Conservation (phyloP, 2,329 filamentous ascomycete species). For the Ophiostoma tasmaniense region DNA sequence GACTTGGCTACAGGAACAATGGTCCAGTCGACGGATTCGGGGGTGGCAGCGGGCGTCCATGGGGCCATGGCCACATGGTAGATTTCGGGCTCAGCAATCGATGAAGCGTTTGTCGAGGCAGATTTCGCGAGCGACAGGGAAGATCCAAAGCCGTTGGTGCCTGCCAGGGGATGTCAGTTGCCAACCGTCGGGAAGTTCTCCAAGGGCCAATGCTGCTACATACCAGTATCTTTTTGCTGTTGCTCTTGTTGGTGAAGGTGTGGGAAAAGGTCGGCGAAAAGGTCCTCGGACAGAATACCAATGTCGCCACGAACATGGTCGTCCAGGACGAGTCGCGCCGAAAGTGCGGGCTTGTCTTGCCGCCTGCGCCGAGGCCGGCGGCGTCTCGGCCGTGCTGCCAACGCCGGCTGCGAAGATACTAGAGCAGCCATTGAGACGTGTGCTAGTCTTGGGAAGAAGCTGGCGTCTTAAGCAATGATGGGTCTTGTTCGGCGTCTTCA, state of each 20-base stretch:
- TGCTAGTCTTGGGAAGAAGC: neutral
- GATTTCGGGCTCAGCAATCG: conserved; percentile 30
- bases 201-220: neutral
- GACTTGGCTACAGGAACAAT: conserved; percentile 67
- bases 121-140: conserved; percentile 14
- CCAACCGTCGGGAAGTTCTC: no score
- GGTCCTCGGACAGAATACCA: conserved; percentile 76
- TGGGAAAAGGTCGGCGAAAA: conserved; percentile 75
- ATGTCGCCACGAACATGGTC: conserved; percentile 77
- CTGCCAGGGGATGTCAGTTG: conserved; percentile 1
- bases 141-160: conserved; percentile 14
- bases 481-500: neutral
- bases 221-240: conserved; percentile 34
- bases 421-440: neutral
- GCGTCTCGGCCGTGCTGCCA: conserved; percentile 3
- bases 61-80: conserved; percentile 65
- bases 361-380: conserved; percentile 41
- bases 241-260: conserved; percentile 30
- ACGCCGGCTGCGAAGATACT: neutral
- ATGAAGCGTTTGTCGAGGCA: conserved; percentile 11
- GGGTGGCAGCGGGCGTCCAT: conserved; percentile 53
- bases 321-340: conserved; percentile 75
- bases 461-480: neutral
- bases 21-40: conserved; percentile 68
- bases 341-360: conserved; percentile 64